Evolutionary conservation across 257 asterid species (phyloP).

Genomic region (Euphrasia confusa): DNA sequence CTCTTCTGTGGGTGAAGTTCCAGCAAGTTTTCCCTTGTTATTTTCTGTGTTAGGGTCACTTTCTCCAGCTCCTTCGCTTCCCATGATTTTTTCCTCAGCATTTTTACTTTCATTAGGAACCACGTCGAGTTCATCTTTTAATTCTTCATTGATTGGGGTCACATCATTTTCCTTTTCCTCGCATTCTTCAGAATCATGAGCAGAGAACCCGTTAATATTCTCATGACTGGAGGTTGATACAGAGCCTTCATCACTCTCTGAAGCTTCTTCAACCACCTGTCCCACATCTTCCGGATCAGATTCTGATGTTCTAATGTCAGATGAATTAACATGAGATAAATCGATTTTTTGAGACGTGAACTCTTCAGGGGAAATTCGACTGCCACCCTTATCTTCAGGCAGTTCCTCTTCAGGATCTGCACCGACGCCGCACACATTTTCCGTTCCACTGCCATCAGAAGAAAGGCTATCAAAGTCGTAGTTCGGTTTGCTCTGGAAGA

Average conservation of each 20-base stretch:
- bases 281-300: conserved; percentile 22
- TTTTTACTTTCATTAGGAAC: conserved; percentile 25
- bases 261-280: conserved; percentile 29
- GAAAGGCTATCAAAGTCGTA: conserved; percentile 31
- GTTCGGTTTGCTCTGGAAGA: conserved; percentile 27
- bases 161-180: conserved; percentile 29
- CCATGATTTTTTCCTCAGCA: conserved; percentile 24
- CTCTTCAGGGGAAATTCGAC: too few relatives aligned
- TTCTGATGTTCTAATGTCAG: conserved; percentile 29
- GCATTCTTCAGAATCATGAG: conserved; percentile 34
- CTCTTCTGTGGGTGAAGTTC: conserved; percentile 27
- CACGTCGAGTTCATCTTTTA: conserved; percentile 26
- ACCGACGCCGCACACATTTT: not conserved
- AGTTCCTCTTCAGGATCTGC: conserved; percentile 25
- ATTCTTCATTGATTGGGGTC: conserved; percentile 32
- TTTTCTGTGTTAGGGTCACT: conserved; percentile 33
- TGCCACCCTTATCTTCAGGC: conserved; percentile 31
- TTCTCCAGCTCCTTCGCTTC: conserved; percentile 31
- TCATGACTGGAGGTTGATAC: conserved; percentile 34
- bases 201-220: conserved; percentile 27
- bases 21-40: conserved; percentile 27
- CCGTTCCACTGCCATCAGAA: not conserved
- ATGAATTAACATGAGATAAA: conserved; percentile 27
- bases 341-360: conserved; percentile 23
- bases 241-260: conserved; percentile 45